Evolutionary conservation across 768 basidiomycete genomes (phyloP).

Genomic region (Macrocybe gigantea): DNA sequence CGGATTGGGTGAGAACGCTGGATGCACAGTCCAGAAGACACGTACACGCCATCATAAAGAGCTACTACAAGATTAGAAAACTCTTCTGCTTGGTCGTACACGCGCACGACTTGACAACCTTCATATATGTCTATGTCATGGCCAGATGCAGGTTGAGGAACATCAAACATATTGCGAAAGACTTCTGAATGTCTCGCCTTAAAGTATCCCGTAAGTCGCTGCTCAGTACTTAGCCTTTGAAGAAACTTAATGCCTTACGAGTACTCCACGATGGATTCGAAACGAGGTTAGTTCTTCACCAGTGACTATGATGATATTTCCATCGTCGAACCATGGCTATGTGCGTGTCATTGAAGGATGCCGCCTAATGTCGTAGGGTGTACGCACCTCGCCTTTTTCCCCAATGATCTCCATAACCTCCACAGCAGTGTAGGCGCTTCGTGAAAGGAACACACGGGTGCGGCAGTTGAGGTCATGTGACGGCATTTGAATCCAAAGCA

Average conservation of each 20-base stretch:
- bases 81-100: conserved; percentile 48
- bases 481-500: no score
- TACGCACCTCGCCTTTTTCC: conserved; percentile 15
- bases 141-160: conserved; percentile 30
- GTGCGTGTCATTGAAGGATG: neutral
- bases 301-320: conserved; percentile 48
- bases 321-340: conserved; percentile 57
- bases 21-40: conserved; percentile 7
- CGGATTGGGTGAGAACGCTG: neutral
- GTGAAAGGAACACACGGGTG: no score
- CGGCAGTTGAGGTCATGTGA: no score
- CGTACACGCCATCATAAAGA: conserved; percentile 53
- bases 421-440: no score
- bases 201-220: conserved; percentile 6
- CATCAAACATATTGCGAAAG: conserved; percentile 48
- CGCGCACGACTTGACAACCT: conserved; percentile 43
- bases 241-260: conserved; percentile 18
- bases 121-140: conserved; percentile 30
- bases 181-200: conserved; percentile 51
- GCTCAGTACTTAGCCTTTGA: neutral
- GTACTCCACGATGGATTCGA: conserved; percentile 46
- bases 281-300: conserved; percentile 38
- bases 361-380: neutral
- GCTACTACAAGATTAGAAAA: conserved; percentile 45
- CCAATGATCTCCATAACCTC: neutral